Percentiles rank a stretch among this genome's conserved stretches.
Evolutionary conservation across 352 stramenopile genomes (phyloP).

Genomic region (Phytophthora fragariae): DNA sequence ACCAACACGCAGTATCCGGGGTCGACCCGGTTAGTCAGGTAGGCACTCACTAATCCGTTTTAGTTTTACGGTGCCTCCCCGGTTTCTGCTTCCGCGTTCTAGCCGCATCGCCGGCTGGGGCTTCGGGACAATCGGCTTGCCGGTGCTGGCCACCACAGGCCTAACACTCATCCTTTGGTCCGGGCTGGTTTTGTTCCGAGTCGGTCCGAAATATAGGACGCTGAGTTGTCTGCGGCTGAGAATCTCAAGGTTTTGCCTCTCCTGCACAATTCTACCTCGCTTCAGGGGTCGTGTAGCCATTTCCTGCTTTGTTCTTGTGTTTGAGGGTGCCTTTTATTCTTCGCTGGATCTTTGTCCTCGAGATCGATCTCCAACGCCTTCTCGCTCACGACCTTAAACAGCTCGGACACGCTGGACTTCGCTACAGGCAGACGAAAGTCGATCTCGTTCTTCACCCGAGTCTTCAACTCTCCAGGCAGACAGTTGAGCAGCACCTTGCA

Average conservation of each 20-base stretch:
- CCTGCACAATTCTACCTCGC: constrained; percentile 2
- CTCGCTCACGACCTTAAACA: constrained; percentile 20
- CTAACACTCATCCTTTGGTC: constrained; percentile 21
- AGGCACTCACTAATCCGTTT: constrained; percentile 20
- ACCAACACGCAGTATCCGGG: constrained; percentile 11
- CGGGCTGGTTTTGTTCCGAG: neutral
- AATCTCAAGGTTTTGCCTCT: neutral
- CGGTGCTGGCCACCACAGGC: constrained; percentile 24
- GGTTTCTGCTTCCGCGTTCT: neutral
- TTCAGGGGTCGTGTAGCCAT: neutral
- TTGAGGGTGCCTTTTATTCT: constrained; percentile 4
- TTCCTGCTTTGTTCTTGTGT: neutral
- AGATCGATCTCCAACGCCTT: constrained; percentile 19
- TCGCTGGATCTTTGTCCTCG: constrained; percentile 1
- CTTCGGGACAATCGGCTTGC: constrained; percentile 13
- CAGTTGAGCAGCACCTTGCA: constrained; percentile 23
- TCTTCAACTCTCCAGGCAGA: constrained; percentile 8
- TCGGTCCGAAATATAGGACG: constrained; percentile 17
- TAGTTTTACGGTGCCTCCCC: constrained; percentile 21
- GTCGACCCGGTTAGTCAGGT: neutral
- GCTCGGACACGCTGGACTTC: constrained; percentile 10
- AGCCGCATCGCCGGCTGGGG: neutral
- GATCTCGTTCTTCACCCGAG: constrained; percentile 6
- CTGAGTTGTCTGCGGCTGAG: neutral
- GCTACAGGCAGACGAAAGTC: constrained; percentile 3